Evolutionary conservation across 1,139 yeast species (phyloP), one percentile per base, ranked within the genome.

Genomic region (Wickerhamomyces sp.): DNA sequence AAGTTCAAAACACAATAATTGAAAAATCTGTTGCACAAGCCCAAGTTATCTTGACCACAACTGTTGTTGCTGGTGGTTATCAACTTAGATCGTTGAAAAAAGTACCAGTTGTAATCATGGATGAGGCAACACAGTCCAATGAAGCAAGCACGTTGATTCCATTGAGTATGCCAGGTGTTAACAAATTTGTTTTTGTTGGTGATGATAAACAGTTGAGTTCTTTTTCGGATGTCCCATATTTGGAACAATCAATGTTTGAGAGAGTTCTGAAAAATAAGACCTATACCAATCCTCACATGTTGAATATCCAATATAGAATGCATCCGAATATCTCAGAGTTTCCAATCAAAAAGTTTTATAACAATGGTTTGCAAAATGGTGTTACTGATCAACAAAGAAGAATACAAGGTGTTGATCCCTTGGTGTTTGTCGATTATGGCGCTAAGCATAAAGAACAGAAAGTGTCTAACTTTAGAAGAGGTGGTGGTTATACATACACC

Each of bases 301-400:
- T 80, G 54, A 78, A 80, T 48, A 75, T 78, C 1, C 88, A 80
- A 52, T 80, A 80, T 52, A 71, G 88, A 61, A 78, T 78, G 86
- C 85, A 78, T 51, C 87, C 86, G 9, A 59, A 54, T 32, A 75
- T 76, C 29, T 42, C 49, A 5, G 47, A 40, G 76, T 81, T 79
- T 55, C 80, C 88, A 7, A 64, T 83, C 44, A 61, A 55, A 32
- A 64, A 62, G 38, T 78, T 80, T 41, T 80, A 80, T 51, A 63
- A 66, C 19, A 73, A 74, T 12, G 54, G 62, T 45, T 62, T 80
- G 45, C 63, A 66, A 33, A 81, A 80, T 58, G 88, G 88, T 49
- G 70, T 80, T 18, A 67, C 72, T 5, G 71, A 59, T 0, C 68
- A 60, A 20, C 69, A 75, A 35, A 66, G 82, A 45, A 40, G 43